Evolutionary conservation across 179 eudicot species (phyloP), one percentile per base, ranked within the genome.

Genomic region (Heliamphora ciliata): DNA sequence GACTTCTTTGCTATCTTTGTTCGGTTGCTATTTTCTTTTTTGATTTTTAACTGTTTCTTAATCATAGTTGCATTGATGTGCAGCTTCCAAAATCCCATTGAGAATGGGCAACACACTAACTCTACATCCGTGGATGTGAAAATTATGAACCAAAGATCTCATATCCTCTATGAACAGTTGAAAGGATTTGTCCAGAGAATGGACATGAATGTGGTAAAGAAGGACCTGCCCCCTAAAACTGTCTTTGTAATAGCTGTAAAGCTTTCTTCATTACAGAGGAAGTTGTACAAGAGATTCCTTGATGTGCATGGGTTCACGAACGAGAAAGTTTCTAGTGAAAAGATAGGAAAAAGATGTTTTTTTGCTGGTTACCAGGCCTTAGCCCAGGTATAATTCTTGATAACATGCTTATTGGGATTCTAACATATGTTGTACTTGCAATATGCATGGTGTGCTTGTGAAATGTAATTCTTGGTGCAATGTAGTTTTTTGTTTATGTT

Each of bases 31-130:
- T 55, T 66, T 76, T 52, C 17, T 75, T 52, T 68, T 56, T 47
- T 48, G 10, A 58, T 68, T 70, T 82, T 86, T 73, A 47, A 11
- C 0, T 73, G 47, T 79, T 72, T 44, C 71, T 82, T 79, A 21
- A 56, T 82, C 50, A 71, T 68, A 60, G 79, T 87, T 77, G 78
- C 74, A 52, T 81, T 66, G 55, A 10, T 77, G 11, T 86, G 85
- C 95, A 97, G 99, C 67, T 97, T 92, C 82, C 98, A 97, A 82
- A 97, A 97, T 87, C 99, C 99, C 46, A 97, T 97, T 79, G 98
- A 91, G 86, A 91, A 90, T 81, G 99, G 98, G n/a, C 99, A 97
- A 80, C 99, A 93, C 86, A 91, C 97, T 54, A 94, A 94, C 83
- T 93, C 99, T 60, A 97, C 97, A 44, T 90, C 93, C 21, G 89